Base-by-base conservation (phyloP, 805 yeast genomes). In the Candida taoyuanica region DNA sequence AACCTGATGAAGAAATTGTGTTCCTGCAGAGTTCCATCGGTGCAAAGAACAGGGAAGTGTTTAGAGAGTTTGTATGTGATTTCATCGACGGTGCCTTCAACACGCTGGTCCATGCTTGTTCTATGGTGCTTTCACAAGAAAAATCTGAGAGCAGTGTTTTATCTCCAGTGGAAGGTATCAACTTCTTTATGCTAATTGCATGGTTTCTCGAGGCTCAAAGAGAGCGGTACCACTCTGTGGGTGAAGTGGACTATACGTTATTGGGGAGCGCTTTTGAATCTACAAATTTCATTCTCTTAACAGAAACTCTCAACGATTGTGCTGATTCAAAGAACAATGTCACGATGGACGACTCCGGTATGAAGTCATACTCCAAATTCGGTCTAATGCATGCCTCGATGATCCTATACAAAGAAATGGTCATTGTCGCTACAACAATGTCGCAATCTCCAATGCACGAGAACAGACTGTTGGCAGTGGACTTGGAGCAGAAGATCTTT, bases 121-220 rank as follows among this genome's bases (percentile, higher is more conserved):
- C 84, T 8, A 65, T 62, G 51, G 60, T 65, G 42, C 56, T 72
- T 32, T 64, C 74, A 15, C 59, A 68, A 8, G 72, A 68, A 27
- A 56, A 58, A 18, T 63, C 58, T 15, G 44, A 38, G 1, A 23
- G 16, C 4, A 26, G 29, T n/a, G n/a, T n/a, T n/a, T 8, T 19
- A 1, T 17, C 23, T 12, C 38, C 33, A 16, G 11, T 23, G 12
- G 32, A 34, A 15, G 39, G 37, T 13, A 36, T 45, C 34, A 76
- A 76, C 31, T 88, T 72, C 53, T 71, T 84, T 29, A 67, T 74
- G 41, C 63, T 85, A 5, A 62, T 73, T 5, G 68, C 85, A 1
- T 91, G 97, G 96, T 81, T 87, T 49, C 63, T 87, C 33, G 71
- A 71, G 24, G 86, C 76, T 42, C 86, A 83, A 49, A 63, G 82